These are phyloP conservation scores for Lasiosphaeriaceae sp. DNA, from an alignment of 495 filamentous ascomycete species.

Conservation along the genomic window DNA sequence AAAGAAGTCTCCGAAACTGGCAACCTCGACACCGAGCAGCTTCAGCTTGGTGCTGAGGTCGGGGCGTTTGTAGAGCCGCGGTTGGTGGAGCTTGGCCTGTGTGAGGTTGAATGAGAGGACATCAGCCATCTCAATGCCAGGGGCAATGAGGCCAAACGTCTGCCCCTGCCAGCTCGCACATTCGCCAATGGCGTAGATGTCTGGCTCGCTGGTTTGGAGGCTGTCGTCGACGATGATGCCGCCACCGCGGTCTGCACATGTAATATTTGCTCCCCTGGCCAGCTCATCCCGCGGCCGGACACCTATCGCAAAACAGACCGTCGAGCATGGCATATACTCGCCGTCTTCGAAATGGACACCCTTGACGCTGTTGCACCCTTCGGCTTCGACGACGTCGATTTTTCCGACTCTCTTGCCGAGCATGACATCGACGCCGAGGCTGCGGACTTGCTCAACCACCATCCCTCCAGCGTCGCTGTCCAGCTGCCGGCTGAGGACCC, in stretches of 20 bases:
- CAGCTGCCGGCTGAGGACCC: constrained; percentile 83
- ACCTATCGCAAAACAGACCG: constrained; percentile 91
- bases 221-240: constrained; percentile 72
- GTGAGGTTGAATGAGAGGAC: constrained; percentile 93
- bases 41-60: constrained; percentile 95
- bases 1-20: constrained; percentile 95
- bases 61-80: constrained; percentile 72
- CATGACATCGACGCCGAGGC: constrained; percentile 80
- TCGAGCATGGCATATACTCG: constrained; percentile 73
- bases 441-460: constrained; percentile 78
- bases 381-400: constrained; percentile 70
- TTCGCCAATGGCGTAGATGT: constrained; percentile 90
- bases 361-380: constrained; percentile 61
- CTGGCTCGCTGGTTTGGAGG: constrained; percentile 65
- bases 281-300: constrained; percentile 82
- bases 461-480: constrained; percentile 80
- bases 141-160: constrained; percentile 90
- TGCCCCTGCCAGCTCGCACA: constrained; percentile 93
- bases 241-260: constrained; percentile 68
- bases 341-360: constrained; percentile 86
- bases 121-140: constrained; percentile 95
- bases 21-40: constrained; percentile 88
- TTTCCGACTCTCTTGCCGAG: constrained; percentile 71
- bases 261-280: constrained; percentile 65
- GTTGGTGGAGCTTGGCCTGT: constrained; percentile 67